A percentile compares a stretch with the other conserved stretches of the same genome.
phyloP scores from a whole-genome alignment of 2,329 filamentous ascomycete genomes.

The Monosporascus cannonballus region DNA sequence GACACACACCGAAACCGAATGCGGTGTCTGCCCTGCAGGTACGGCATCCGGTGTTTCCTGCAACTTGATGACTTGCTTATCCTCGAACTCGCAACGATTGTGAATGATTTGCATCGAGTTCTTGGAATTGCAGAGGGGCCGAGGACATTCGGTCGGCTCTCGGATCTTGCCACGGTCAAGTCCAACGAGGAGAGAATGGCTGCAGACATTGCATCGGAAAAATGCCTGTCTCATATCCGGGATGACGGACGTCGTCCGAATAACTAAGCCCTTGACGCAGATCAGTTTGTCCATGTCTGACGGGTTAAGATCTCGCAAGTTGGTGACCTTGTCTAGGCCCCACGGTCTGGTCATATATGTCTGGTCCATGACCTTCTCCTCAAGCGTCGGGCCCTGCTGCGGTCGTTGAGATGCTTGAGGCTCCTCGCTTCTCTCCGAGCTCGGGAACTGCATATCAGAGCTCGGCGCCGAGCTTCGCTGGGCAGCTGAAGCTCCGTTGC shows the following conservation, averaged over 20 bases:
- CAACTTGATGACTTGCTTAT: constrained; percentile 98
- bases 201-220: constrained; percentile 91
- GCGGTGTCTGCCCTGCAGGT: constrained; percentile 91
- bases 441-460: constrained; percentile 71
- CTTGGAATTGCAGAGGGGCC: constrained; percentile 70
- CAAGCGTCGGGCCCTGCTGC: constrained; percentile 52
- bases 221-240: constrained; percentile 99
- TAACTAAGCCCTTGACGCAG: constrained; percentile 91
- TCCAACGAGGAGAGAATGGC: constrained; percentile 82
- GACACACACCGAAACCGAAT: constrained; percentile 91
- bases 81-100: constrained; percentile 89
- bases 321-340: constrained; percentile 79
- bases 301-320: constrained; percentile 90
- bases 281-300: constrained; percentile 95
- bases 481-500: constrained; percentile 33
- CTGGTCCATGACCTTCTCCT: constrained; percentile 73
- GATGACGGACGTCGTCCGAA: constrained; percentile 91
- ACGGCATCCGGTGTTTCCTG: constrained; percentile 96
- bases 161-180: constrained; percentile 95
- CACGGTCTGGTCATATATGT: constrained; percentile 86
- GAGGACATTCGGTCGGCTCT: constrained; percentile 85
- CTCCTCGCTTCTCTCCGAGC: constrained; percentile 64
- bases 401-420: constrained; percentile 35
- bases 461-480: constrained; percentile 55
- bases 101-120: constrained; percentile 99